Base-by-base conservation (phyloP, 2,329 filamentous ascomycete species). In the Aspergillus luchuensis region DNA sequence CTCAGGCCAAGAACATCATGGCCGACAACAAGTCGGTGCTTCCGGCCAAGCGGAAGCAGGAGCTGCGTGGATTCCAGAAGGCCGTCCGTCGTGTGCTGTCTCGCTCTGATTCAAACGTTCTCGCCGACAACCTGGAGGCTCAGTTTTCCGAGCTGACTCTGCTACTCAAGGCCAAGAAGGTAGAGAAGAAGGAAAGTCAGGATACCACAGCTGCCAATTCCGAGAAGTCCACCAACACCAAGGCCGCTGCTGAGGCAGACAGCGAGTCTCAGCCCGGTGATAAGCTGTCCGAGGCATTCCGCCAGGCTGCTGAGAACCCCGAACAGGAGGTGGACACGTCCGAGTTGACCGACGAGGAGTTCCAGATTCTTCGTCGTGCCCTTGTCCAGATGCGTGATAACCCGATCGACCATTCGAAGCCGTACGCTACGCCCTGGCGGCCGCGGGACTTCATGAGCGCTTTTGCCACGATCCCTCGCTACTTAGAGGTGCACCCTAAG, bases 401-500 rank as follows among this genome's bases (percentile, higher is more conserved):
- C 78, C 89, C 91, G 0, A 78, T 89, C 61, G 91, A 97, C 76
- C 76, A 79, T 25, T 79, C 77, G 59, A 96, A 96, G 79, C 91
- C 95, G 3, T 99, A 99, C 74, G 85, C 85, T 4, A 97, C 93
- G 1, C 95, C 95, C 11, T 99, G 95, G 95, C 80, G 84, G 66
- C 95, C 95, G 11, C 85, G 92, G 58, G 85, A 89, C 56, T 98
- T 86, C 78, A 96, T 99, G 91, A 84, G 86, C 55, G 88, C 93
- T 0, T 99, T 99, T 78, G 92, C 93, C 23, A 97, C 97, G 78
- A 92, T 99, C 67, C 95, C 95, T 10, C 84, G 91, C 57, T 99
- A 98, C 77, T 86, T 99, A 62, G 96, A 99, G 80, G 95, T 99
- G 69, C 97, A 98, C 82, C 95, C 96, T 77, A 96, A 93, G 72